A percentile compares a stretch with the other conserved stretches of the same genome.
These are phyloP conservation scores for Euryodendron excelsum DNA, from an alignment of 148 eudicot species.

Conservation along the genomic window DNA sequence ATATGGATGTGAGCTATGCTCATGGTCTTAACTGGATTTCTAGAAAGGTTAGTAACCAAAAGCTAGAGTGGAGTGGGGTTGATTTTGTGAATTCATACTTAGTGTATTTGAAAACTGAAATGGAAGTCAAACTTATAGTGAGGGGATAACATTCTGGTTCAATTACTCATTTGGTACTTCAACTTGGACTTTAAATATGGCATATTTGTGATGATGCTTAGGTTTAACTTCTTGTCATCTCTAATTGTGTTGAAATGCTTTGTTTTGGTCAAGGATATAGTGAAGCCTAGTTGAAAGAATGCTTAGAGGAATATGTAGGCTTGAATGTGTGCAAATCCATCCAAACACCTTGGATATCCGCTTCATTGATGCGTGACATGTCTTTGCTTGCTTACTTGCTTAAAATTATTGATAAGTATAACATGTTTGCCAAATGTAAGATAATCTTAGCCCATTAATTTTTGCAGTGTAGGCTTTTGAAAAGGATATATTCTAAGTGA, in stretches of 20 bases:
- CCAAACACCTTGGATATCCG: constrained; percentile 88
- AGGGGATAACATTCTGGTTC: neutral
- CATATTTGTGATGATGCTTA: too few relatives aligned
- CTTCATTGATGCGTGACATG: constrained; percentile 74
- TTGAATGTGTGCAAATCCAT: constrained; percentile 97
- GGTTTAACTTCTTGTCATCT: too few relatives aligned
- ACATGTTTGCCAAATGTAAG: neutral
- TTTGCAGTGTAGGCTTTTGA: neutral
- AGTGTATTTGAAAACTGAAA: neutral
- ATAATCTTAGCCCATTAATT: neutral
- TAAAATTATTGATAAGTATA: neutral
- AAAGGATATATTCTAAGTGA: neutral
- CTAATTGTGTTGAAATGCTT: constrained; percentile 12
- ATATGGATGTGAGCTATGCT: constrained; percentile 81
- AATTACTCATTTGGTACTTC: neutral
- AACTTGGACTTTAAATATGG: neutral
- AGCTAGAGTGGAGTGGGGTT: neutral
- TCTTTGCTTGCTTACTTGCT: neutral
- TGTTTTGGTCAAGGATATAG: constrained; percentile 74
- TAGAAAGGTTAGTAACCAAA: constrained; percentile 64
- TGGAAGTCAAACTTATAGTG: constrained; percentile 3
- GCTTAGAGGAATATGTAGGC: constrained; percentile 93
- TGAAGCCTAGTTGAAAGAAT: constrained; percentile 92
- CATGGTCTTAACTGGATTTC: constrained; percentile 99
- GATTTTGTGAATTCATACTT: neutral